Evolutionary conservation across 257 asterid species (phyloP), one percentile per base, ranked within the genome.

Genomic region (Solanum pennellii): DNA sequence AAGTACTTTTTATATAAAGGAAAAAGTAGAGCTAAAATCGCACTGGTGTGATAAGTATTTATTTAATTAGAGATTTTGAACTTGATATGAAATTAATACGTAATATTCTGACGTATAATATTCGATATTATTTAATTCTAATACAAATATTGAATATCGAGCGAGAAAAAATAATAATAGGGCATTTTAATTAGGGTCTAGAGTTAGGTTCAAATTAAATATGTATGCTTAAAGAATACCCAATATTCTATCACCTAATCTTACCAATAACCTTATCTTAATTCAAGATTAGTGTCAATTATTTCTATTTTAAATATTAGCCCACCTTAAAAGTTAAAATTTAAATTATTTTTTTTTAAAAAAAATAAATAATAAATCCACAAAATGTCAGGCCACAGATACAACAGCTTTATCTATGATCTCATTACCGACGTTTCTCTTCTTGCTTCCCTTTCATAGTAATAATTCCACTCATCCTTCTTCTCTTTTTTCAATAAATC

Each of bases 391-490:
- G 82, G 65, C 86, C 82, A 87, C 88, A 87, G 89, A 44, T 88
- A 80, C 92, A 62, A 10, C 71, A 89, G 92, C 93, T 89, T 91
- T 90, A 39, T 89, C 73, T 41, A 76, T 86, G 29, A 75, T 88
- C 66, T 76, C 88, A 83, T 68, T 82, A 62, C 65, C 47, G 45
- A 59, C 52, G 69, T 84, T 86, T 72, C 87, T 59, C 88, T 69
- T 86, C 84, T 89, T 83, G 25, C 86, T 68, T 49, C 87, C 89
- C 90, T 89, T 89, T 87, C 89, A 88, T 88, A 87, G 94, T 72
- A 91, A 89, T 87, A 91, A 90, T 94, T 92, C 94, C 21, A 82
- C 84, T 25, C 35, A 87, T 88, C 80, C 90, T 90, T 91, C 84
- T 75, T 84, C 82, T 87, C 85, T 85, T 82, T 87, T 86, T 69